Percentiles rank a stretch among this genome's conserved stretches.
Evolutionary conservation across 2,329 filamentous ascomycete genomes (phyloP).

Genomic region (Hawksworthiomyces lignivorus): DNA sequence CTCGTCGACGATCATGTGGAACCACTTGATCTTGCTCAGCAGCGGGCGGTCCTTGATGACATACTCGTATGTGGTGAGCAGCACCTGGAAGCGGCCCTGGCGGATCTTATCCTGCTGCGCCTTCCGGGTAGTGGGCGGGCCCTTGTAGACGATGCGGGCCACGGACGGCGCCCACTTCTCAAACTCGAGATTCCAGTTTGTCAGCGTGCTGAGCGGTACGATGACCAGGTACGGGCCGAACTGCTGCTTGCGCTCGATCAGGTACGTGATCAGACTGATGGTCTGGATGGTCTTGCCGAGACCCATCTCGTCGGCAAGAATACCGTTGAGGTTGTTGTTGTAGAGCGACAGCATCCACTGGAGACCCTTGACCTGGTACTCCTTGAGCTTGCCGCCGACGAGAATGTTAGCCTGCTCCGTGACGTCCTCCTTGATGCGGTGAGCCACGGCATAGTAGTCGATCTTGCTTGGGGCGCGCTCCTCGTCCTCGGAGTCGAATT

Average conservation of each 20-base stretch:
- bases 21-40: slow-evolving; percentile 97
- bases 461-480: slow-evolving; percentile 73
- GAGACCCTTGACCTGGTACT: slow-evolving; percentile 96
- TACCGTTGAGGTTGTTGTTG: slow-evolving; percentile 99
- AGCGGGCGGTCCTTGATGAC: slow-evolving; percentile 98
- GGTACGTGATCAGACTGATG: slow-evolving; percentile 92
- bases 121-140: slow-evolving; percentile 80
- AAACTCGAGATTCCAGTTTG: slow-evolving; percentile 98
- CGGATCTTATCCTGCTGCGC: slow-evolving; percentile 89
- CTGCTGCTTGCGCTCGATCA: slow-evolving; percentile 93
- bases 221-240: slow-evolving; percentile 92
- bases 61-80: slow-evolving; percentile 97
- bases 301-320: slow-evolving; percentile 98
- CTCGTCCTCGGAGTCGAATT: slow-evolving; percentile 61
- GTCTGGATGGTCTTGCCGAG: slow-evolving; percentile 99
- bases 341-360: slow-evolving; percentile 99
- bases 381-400: slow-evolving; percentile 87
- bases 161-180: slow-evolving; percentile 97
- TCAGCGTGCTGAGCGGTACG: slow-evolving; percentile 90
- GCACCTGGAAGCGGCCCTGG: slow-evolving; percentile 89
- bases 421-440: slow-evolving; percentile 91
- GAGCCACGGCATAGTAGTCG: slow-evolving; percentile 97
- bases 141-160: slow-evolving; percentile 88
- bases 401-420: slow-evolving; percentile 74
- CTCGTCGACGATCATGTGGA: slow-evolving; percentile 99